Evolutionary conservation across 1,139 yeast genomes (phyloP).

Genomic region (Pichia inconspicua): DNA sequence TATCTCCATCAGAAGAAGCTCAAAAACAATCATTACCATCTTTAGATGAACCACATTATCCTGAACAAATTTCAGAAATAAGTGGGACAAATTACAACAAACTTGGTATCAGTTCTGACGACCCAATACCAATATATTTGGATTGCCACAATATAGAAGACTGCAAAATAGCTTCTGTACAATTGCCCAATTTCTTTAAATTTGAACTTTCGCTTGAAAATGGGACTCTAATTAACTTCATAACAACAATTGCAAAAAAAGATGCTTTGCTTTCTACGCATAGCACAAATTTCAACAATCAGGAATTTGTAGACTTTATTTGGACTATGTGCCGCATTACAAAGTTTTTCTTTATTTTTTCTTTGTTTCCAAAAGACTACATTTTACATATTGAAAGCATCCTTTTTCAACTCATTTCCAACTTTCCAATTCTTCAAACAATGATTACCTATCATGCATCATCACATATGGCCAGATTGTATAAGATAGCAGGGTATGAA

Average conservation of each 20-base stretch:
- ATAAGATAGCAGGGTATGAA: constrained; percentile 3
- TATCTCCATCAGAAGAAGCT: not conserved
- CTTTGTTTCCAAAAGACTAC: constrained; percentile 12
- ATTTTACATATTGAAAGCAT: constrained; percentile 4
- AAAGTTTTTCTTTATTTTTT: constrained; percentile 13
- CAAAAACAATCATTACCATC: not conserved
- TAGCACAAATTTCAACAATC: constrained; percentile 5
- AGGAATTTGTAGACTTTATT: constrained; percentile 13
- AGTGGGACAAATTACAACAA: not conserved
- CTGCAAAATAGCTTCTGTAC: not conserved
- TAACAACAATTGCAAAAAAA: constrained; percentile 6
- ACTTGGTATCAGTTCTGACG: not conserved
- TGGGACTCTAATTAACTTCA: constrained; percentile 8
- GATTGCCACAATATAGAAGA: not conserved
- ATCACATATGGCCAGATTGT: constrained; percentile 12
- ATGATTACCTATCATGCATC: constrained; percentile 17
- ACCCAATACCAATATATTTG: not conserved
- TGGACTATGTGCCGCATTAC: constrained; percentile 15
- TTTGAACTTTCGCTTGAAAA: constrained; percentile 13
- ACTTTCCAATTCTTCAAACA: constrained; percentile 14
- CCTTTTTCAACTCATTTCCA: constrained; percentile 11
- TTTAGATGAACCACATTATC: not conserved
- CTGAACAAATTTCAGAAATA: not conserved
- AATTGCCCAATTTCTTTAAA: constrained; percentile 1
- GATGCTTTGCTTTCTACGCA: constrained; percentile 10